Evolutionary conservation across 1,139 yeast species (phyloP).

Genomic region (Sugiyamaella grinbergsii): DNA sequence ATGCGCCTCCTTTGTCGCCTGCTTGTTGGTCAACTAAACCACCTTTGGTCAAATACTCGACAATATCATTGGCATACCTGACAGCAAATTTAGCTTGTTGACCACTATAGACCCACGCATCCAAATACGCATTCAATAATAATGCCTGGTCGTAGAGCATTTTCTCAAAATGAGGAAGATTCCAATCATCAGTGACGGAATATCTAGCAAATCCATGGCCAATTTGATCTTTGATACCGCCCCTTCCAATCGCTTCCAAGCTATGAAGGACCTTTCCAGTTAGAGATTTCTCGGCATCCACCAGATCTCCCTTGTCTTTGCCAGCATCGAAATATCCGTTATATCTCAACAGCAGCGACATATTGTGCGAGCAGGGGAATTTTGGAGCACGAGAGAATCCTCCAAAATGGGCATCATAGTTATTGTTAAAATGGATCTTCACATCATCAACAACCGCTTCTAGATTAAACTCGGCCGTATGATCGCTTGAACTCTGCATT

Average conservation of each 20-base stretch:
- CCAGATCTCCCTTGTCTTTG: constrained; percentile 11
- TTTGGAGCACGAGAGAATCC: constrained; percentile 45
- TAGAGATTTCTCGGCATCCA: constrained; percentile 8
- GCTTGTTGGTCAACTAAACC: constrained; percentile 27
- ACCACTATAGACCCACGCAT: constrained; percentile 33
- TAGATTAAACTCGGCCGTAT: constrained; percentile 29
- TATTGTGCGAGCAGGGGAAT: constrained; percentile 42
- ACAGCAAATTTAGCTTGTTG: constrained; percentile 26
- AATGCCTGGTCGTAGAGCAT: constrained; percentile 46
- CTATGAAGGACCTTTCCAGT: constrained; percentile 31
- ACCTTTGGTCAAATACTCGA: constrained; percentile 37
- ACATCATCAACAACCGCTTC: constrained; percentile 31
- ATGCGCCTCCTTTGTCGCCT: constrained; percentile 35
- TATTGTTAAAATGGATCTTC: constrained; percentile 35
- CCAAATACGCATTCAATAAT: constrained; percentile 41
- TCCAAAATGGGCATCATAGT: constrained; percentile 39
- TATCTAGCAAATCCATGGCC: constrained; percentile 46
- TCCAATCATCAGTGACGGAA: constrained; percentile 47
- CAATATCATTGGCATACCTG: constrained; percentile 35
- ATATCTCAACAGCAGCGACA: constrained; percentile 38
- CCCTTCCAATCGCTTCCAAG: constrained; percentile 38
- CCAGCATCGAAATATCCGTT: constrained; percentile 18
- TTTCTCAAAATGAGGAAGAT: constrained; percentile 47
- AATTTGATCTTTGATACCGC: constrained; percentile 46
- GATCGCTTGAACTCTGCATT: constrained; percentile 34